A percentile compares a stretch with the other conserved stretches of the same genome.
phyloP scores from a whole-genome alignment of 1,284 basidiomycete genomes.

The Hemileia vastatrix region DNA sequence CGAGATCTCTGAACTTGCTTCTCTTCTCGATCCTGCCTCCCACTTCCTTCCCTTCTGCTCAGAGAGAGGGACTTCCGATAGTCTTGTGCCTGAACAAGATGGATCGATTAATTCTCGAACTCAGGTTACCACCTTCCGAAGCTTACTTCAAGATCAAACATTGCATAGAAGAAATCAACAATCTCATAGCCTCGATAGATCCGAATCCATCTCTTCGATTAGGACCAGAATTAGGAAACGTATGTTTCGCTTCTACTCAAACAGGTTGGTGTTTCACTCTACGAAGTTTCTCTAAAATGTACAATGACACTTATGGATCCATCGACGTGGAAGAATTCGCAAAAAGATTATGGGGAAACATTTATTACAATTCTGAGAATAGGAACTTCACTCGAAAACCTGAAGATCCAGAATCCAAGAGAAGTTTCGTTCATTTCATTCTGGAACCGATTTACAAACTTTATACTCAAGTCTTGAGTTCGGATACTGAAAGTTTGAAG shows the following conservation, averaged over 20 bases:
- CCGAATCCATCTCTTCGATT: slow-evolving; percentile 34
- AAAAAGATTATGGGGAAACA: slow-evolving; percentile 41
- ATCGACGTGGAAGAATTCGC: slow-evolving; percentile 39
- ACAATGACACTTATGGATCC: slow-evolving; percentile 34
- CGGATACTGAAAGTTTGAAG: slow-evolving; percentile 26
- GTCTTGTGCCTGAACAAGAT: slow-evolving; percentile 96
- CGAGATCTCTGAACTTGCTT: slow-evolving; percentile 11
- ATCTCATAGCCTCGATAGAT: slow-evolving; percentile 90
- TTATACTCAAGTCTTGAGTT: slow-evolving; percentile 39
- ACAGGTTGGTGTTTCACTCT: slow-evolving; percentile 41
- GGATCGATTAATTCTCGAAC: slow-evolving; percentile 87
- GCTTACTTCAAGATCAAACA: slow-evolving; percentile 88
- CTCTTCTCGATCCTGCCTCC: slow-evolving; percentile 55
- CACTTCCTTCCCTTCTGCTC: slow-evolving; percentile 86
- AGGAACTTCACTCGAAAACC: slow-evolving; percentile 38
- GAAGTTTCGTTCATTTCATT: slow-evolving; percentile 41
- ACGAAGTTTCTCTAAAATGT: slow-evolving; percentile 39
- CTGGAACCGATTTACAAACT: slow-evolving; percentile 44
- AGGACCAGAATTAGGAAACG: slow-evolving; percentile 39
- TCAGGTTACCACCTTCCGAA: slow-evolving; percentile 80
- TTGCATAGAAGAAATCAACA: slow-evolving; percentile 94
- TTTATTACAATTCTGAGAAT: slow-evolving; percentile 36
- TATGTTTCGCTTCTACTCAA: slow-evolving; percentile 40
- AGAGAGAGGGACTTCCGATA: slow-evolving; percentile 78
- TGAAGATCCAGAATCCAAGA: slow-evolving; percentile 32